Base-by-base conservation (phyloP, 192 early-diverging fungal genomes). In the Backusella australiensis region DNA sequence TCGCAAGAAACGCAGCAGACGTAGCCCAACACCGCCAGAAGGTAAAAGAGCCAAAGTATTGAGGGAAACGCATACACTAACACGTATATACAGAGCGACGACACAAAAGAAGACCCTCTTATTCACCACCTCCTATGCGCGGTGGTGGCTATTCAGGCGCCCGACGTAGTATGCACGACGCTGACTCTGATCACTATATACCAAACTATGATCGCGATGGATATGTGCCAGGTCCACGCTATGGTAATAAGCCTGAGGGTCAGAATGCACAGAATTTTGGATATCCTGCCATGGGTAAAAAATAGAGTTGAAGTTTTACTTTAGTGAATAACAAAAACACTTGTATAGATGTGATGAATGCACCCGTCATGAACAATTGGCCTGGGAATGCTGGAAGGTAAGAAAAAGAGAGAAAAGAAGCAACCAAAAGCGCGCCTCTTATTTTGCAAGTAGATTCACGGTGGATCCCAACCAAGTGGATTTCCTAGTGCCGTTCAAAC, bases 161-260 rank as follows among this genome's bases (percentile, higher is more conserved):
- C 34, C 69, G 67, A 21, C 71, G 77, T 34, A 68, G 41, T 71
- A 67, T 53, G 5, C 78, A 69, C 34, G 79, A 77, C 5, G 56
- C 56, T 5, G 83, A 82, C 21, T 36, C 66, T 1, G 88, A 90
- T 21, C 90, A 91, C 52, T 96, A 95, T 78, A 89, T 94, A 70
- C 94, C 94, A n/a, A 92, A 95, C 68, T 96, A 95, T 75, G 92
- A 92, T 12, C 89, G 93, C 41, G 94, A 96, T 41, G 91, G 91
- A 5, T 92, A 92, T 73, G 76, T 80, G 15, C 91, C 90, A 68
- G 88, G 84, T 0, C 89, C 89, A 3, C 76, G 87, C 29, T 89
- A 88, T 75, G 81, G 80, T 34, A 77, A 82, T 41, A 76, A 80
- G 23, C 83, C 83, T 15, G 83, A 63, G 1, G 46, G 36, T 46